Conservation (phyloP, 2,329 filamentous ascomycete species). For the Aspergillus uvarum region DNA sequence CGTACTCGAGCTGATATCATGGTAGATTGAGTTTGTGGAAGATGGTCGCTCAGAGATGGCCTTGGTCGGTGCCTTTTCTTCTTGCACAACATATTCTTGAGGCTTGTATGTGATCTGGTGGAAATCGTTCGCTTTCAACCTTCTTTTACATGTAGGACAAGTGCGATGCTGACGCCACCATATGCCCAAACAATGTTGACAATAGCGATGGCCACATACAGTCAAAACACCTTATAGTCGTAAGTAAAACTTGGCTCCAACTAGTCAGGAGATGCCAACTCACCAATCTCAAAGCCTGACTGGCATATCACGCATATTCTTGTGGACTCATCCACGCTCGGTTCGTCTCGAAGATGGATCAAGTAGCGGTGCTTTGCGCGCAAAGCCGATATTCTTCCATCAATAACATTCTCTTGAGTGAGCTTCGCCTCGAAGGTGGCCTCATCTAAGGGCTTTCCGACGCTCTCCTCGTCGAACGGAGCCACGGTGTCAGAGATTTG, state of each 20-base stretch:
- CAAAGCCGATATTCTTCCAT: constrained; percentile 59
- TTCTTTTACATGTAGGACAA: constrained; percentile 81
- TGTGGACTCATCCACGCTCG: constrained; percentile 59
- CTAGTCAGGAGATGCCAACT: constrained; percentile 34
- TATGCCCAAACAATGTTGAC: constrained; percentile 76
- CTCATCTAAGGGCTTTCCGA: constrained; percentile 57
- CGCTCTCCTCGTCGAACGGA: constrained; percentile 64
- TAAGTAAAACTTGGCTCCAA: too few species aligned
- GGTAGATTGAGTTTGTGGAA: constrained; percentile 64
- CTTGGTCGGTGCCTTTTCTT: constrained; percentile 43
- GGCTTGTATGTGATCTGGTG: constrained; percentile 85
- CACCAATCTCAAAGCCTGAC: constrained; percentile 70
- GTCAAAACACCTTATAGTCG: constrained; percentile 53
- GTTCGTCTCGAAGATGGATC: constrained; percentile 60
- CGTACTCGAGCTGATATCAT: constrained; percentile 68
- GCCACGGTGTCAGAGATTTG: constrained; percentile 84
- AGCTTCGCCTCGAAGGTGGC: constrained; percentile 45
- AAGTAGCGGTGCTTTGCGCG: constrained; percentile 77
- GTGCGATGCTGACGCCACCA: constrained; percentile 76
- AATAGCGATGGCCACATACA: constrained; percentile 88
- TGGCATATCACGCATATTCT: constrained; percentile 86
- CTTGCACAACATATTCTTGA: constrained; percentile 67
- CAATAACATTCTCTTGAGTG: constrained; percentile 53
- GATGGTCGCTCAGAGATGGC: constrained; percentile 29
- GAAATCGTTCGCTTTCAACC: constrained; percentile 65